Evolutionary conservation across 108 stramenopile species (phyloP).

Genomic region (Chaetoceros muelleri): DNA sequence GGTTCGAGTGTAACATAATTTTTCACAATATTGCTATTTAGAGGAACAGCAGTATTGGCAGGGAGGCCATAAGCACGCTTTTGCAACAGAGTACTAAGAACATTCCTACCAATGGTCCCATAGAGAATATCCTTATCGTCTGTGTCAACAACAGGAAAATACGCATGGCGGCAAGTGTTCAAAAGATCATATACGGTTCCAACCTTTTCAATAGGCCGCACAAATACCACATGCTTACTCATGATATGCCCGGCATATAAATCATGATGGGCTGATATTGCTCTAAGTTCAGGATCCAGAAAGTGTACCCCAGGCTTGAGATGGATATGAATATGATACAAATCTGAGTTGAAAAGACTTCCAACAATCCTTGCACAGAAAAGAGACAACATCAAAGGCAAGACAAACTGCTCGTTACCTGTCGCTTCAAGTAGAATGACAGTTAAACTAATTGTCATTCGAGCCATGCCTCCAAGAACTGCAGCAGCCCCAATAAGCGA

Average conservation of each 20-base stretch:
- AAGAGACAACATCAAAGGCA: slow-evolving; percentile 70
- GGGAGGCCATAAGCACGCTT: slow-evolving; percentile 38
- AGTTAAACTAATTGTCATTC: slow-evolving; percentile 79
- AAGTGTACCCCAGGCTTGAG: slow-evolving; percentile 38
- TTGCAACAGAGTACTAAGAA: slow-evolving; percentile 28
- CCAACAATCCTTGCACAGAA: slow-evolving; percentile 57
- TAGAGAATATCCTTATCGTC: slow-evolving; percentile 31
- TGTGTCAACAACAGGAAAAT: slow-evolving; percentile 54
- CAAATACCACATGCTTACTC: slow-evolving; percentile 21
- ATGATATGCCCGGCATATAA: slow-evolving; percentile 29
- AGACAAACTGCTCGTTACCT: slow-evolving; percentile 66
- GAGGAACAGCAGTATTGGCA: not conserved
- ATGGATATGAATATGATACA: slow-evolving; percentile 71
- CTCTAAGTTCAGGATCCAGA: slow-evolving; percentile 29
- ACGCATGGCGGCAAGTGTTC: slow-evolving; percentile 24
- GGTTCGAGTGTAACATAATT: not conserved
- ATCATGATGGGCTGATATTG: slow-evolving; percentile 21
- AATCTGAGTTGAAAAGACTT: slow-evolving; percentile 52
- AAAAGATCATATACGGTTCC: slow-evolving; percentile 33
- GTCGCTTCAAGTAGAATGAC: slow-evolving; percentile 75
- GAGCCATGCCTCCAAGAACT: slow-evolving; percentile 63
- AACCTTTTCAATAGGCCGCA: slow-evolving; percentile 31
- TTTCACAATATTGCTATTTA: not conserved
- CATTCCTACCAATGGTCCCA: slow-evolving; percentile 45
- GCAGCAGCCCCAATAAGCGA: slow-evolving; percentile 76